Conservation (phyloP, 257 asterid species). For the Apocynum venetum region DNA sequence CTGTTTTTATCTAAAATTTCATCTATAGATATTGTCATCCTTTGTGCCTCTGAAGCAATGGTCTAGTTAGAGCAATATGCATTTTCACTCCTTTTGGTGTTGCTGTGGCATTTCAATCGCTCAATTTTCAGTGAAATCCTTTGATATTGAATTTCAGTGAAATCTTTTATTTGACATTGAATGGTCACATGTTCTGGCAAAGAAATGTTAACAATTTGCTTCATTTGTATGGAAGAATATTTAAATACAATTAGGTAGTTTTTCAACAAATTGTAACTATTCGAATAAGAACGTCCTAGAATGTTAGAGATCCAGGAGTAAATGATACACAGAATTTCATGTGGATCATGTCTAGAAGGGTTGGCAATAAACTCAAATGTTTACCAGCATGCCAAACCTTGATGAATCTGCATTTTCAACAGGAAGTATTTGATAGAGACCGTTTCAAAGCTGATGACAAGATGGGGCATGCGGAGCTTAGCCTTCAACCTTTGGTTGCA, state of each 20-base stretch:
- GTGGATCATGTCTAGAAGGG: neutral
- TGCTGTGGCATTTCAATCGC: neutral
- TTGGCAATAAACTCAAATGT: neutral
- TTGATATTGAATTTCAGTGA: neutral
- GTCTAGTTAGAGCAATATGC: no score
- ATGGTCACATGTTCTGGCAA: neutral
- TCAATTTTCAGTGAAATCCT: neutral
- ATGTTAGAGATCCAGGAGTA: neutral
- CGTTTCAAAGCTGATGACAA: constrained; percentile 45
- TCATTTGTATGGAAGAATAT: neutral
- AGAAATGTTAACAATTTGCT: neutral
- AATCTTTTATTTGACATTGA: neutral
- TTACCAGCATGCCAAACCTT: neutral
- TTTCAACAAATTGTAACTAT: neutral
- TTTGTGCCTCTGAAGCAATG: neutral
- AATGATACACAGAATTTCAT: neutral
- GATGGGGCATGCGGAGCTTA: constrained; percentile 42
- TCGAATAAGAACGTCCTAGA: neutral
- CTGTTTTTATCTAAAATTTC: no score
- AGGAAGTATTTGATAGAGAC: constrained; percentile 50
- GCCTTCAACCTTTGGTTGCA: constrained; percentile 40
- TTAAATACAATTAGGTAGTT: neutral
- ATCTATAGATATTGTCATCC: neutral
- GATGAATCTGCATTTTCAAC: constrained; percentile 8
- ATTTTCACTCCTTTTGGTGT: no score